Evolutionary conservation across 805 yeast species (phyloP), one percentile per base, ranked within the genome.

Genomic region (Wickerhamiella qilinensis): DNA sequence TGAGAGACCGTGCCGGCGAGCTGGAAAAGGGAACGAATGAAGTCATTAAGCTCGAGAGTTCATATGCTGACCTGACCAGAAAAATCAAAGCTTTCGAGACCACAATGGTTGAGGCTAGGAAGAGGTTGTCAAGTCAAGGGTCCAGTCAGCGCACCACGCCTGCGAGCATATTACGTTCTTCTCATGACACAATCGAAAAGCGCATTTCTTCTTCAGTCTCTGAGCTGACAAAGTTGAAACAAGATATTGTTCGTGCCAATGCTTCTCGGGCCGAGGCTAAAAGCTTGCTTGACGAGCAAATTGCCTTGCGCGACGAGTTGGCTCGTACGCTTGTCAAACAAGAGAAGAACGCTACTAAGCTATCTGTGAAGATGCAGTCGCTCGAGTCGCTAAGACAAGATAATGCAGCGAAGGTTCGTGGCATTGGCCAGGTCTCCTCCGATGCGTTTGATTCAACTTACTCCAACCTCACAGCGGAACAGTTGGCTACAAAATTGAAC

Each of bases 341-440:
- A 38, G 74, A 77, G 41, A 77, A 75, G 44, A 57, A 52, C n/a
- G 67, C 78, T 0, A 94, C 84, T 49, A 75, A 69, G 41, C 63
- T 65, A 5, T 59, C 79, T 46, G 68, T 79, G 17, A 77, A 71
- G 49, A 80, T 75, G 45, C 64, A 79, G 2, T 53, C 77, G 3
- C 57, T 83, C 36, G 52, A 62, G 3, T 60, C 65, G 32, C 68
- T 94, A 45, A 68, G 81, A 42, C 82, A 78, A 36, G 93, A 81
- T 46, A 56, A 82, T 19, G 77, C 75, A 45, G 71, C 68, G 42
- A 80, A 73, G 50, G 76, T 85, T 22, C 67, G 86, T 43, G 93
- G 81, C 31, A 59, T 86, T 30, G 96, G 96, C n/a, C 81, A 80
- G 3, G 62, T 88, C 15, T 88, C 95, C 0, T 9, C 20, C 11